Percentiles rank a stretch among this genome's conserved stretches.
phyloP scores from a whole-genome alignment of 2,329 filamentous ascomycete genomes.

The Onygena corvina region DNA sequence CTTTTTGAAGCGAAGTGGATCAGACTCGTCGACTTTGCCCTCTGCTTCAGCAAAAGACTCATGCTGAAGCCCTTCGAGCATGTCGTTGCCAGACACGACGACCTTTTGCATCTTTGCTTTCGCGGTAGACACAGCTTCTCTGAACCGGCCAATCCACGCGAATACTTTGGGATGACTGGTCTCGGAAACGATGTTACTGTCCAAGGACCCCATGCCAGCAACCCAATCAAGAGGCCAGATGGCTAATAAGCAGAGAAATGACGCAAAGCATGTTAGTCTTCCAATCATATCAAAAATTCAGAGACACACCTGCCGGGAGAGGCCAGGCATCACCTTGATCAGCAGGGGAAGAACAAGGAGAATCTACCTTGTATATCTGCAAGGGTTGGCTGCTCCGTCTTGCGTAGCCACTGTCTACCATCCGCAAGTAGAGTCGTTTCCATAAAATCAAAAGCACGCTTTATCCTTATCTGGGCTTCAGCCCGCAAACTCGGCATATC shows the following conservation, averaged over 20 bases:
- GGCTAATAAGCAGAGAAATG: constrained; percentile 25
- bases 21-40: constrained; percentile 36
- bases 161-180: constrained; percentile 48
- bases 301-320: not conserved
- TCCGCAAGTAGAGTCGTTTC: constrained; percentile 54
- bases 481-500: constrained; percentile 35
- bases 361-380: constrained; percentile 53
- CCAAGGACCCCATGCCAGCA: constrained; percentile 43
- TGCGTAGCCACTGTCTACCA: constrained; percentile 53
- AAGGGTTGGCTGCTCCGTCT: constrained; percentile 41
- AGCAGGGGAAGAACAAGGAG: not conserved
- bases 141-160: constrained; percentile 54
- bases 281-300: not conserved
- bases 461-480: constrained; percentile 46
- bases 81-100: constrained; percentile 42
- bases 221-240: constrained; percentile 60
- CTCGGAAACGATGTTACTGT: constrained; percentile 41
- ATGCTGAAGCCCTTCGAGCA: constrained; percentile 25
- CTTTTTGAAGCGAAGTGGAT: constrained; percentile 42
- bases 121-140: constrained; percentile 36
- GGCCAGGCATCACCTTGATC: not conserved
- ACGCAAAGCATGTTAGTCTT: not conserved
- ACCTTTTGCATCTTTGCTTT: constrained; percentile 30
- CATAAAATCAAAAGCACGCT: constrained; percentile 44
- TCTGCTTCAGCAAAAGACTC: constrained; percentile 39